Evolutionary conservation across 2,329 filamentous ascomycete species (phyloP).

Genomic region (Ceratocystis variospora): DNA sequence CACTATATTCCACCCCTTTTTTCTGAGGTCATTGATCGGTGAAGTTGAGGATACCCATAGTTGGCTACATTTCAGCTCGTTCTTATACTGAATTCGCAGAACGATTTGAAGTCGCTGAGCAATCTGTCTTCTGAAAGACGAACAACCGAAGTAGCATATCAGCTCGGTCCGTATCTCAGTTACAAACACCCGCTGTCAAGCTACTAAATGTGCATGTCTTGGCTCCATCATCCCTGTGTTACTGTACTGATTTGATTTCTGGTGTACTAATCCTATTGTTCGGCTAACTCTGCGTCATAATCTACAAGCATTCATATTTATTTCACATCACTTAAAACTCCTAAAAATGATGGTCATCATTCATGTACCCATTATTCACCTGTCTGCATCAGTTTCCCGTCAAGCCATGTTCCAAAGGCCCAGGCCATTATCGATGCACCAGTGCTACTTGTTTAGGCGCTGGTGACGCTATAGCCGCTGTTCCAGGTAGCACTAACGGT

Average conservation of each 20-base stretch:
- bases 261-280: too few species aligned
- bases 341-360: neutral
- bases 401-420: neutral
- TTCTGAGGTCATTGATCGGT: conserved; percentile 78
- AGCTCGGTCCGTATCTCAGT: too few species aligned
- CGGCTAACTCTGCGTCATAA: too few species aligned
- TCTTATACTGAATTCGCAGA: neutral
- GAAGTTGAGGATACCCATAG: conserved; percentile 89
- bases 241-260: too few species aligned
- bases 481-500: conserved; percentile 27
- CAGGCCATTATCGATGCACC: neutral
- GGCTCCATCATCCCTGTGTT: too few species aligned
- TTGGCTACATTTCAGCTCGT: conserved; percentile 14
- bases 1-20: conserved; percentile 84
- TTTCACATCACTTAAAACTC: neutral
- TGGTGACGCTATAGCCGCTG: conserved; percentile 15
- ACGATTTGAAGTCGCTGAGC: too few species aligned
- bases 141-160: too few species aligned
- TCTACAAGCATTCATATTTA: too few species aligned
- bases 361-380: neutral
- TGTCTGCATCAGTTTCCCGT: neutral
- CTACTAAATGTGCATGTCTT: too few species aligned
- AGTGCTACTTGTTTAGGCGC: neutral
- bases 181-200: too few species aligned
- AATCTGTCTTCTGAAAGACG: too few species aligned